Percentiles rank a stretch among this genome's conserved stretches.
Evolutionary conservation across 768 basidiomycete species (phyloP).

Genomic region (Dentipellis sp.): DNA sequence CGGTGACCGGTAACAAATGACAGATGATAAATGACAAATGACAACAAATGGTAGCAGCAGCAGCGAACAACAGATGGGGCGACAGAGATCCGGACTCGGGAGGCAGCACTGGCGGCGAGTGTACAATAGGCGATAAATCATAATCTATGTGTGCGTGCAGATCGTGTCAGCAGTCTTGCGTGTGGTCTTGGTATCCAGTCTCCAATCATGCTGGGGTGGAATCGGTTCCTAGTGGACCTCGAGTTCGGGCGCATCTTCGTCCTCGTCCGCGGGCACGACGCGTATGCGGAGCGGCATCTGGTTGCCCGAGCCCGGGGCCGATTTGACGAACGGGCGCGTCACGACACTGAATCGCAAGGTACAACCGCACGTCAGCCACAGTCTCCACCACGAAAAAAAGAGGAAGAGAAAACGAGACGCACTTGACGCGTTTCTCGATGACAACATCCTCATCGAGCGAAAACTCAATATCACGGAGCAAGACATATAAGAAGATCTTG

Average conservation of each 20-base stretch:
- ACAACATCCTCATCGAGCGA: slow-evolving; percentile 39
- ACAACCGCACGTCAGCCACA: slow-evolving; percentile 1
- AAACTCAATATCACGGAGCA: slow-evolving; percentile 50
- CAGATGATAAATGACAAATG: too few relatives aligned
- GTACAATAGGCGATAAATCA: too few relatives aligned
- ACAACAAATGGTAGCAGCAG: too few relatives aligned
- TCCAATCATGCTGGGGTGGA: neutral
- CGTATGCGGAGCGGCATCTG: slow-evolving; percentile 51
- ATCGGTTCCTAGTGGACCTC: neutral
- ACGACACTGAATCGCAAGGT: slow-evolving; percentile 30
- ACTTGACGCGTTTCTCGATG: slow-evolving; percentile 60
- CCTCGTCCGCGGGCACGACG: slow-evolving; percentile 14
- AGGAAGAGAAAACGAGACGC: slow-evolving; percentile 22
- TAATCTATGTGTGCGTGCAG: too few relatives aligned
- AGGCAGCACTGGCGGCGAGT: too few relatives aligned
- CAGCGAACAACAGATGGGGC: too few relatives aligned
- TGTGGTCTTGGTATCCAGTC: neutral
- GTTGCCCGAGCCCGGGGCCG: slow-evolving; percentile 42
- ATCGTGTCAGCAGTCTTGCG: too few relatives aligned
- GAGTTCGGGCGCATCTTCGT: neutral
- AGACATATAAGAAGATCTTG: slow-evolving; percentile 51
- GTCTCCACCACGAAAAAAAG: neutral
- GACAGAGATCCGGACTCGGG: too few relatives aligned
- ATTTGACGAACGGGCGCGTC: slow-evolving; percentile 49
- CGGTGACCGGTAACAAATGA: too few relatives aligned